A percentile compares a stretch with the other conserved stretches of the same genome.
phyloP scores from a whole-genome alignment of 164 flowering plant genomes.

The Liquidambar formosana region DNA sequence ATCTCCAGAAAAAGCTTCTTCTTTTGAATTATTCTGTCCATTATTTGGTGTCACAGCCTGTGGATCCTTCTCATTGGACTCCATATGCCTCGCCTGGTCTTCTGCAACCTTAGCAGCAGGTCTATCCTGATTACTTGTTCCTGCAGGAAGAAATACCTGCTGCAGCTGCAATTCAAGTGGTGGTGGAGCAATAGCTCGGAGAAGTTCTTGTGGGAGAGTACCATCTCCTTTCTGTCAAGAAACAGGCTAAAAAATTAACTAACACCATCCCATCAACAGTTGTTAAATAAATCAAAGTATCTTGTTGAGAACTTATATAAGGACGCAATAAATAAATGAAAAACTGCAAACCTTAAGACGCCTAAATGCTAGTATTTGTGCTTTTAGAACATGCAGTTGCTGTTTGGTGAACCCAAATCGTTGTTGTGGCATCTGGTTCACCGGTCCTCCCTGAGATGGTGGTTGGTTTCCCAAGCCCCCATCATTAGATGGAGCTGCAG shows the following conservation, averaged over 20 bases:
- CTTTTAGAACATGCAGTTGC: slow-evolving; percentile 96
- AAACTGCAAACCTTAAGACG: slow-evolving; percentile 72
- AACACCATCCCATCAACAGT: slow-evolving; percentile 1
- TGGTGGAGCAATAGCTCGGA: slow-evolving; percentile 85
- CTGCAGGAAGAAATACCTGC: slow-evolving; percentile 49
- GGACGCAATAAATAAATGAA: neutral
- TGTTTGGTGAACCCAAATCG: slow-evolving; percentile 83
- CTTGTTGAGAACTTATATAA: neutral
- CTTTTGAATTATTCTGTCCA: slow-evolving; percentile 39
- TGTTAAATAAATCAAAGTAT: neutral
- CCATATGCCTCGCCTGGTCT: slow-evolving; percentile 45
- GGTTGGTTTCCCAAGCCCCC: slow-evolving; percentile 32
- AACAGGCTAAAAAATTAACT: slow-evolving; percentile 10
- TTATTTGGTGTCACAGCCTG: slow-evolving; percentile 32
- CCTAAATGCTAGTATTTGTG: slow-evolving; percentile 94
- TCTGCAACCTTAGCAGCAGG: slow-evolving; percentile 50
- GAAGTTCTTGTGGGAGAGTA: slow-evolving; percentile 86
- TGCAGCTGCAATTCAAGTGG: slow-evolving; percentile 74
- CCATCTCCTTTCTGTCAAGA: slow-evolving; percentile 83
- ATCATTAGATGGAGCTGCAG: slow-evolving; percentile 46
- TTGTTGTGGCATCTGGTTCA: slow-evolving; percentile 42
- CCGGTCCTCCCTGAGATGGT: slow-evolving; percentile 48
- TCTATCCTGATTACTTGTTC: slow-evolving; percentile 45
- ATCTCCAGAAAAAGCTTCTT: slow-evolving; percentile 48
- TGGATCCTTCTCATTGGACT: slow-evolving; percentile 53